Evolutionary conservation across 163 green algal species (phyloP), one percentile per base, ranked within the genome.

Genomic region (Scenedesmus sp.): DNA sequence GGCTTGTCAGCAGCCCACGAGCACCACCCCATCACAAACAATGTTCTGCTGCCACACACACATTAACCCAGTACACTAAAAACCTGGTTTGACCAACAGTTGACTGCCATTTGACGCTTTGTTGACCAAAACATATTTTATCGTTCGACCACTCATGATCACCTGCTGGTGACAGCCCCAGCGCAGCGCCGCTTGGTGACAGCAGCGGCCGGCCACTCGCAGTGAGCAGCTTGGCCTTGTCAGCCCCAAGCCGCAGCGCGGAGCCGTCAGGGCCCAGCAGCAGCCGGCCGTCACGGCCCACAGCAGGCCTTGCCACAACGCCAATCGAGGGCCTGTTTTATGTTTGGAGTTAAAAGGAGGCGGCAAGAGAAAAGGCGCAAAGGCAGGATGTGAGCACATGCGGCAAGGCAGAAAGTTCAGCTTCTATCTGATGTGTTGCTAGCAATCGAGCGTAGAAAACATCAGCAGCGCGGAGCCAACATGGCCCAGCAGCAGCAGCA

Each of bases 251-350:
- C 85, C 85, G 54, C 59, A 90, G 46, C 34, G 85, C 62, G 12
- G 60, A 82, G 85, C 62, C 85, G 73, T 90, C 64, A 54, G 60
- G 62, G 54, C 85, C 85, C 60, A 90, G 34, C 85, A 89, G 84
- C n/a, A 55, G 16, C 26, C 57, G 18, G n/a, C 60, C 84, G 52
- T 89, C 84, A 26, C 57, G 84, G 7, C 56, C 84, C 26, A 89
- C 57, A 1, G 84, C 84, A 26, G 60, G 60, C 16, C 60, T n/a
- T 4, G 84, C 26, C 12, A 76, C 13, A 34, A 55, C 84, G 52
- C 84, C 84, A 60, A 89, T 64, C 3, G 84, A 76, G 7, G 84
- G 57, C 13, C 77, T 85, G 77, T 10, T 7, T 23, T 2, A 18
- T 9, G n/a, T 15, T 15, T 46, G 2, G 73, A 12, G 73, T 4